Conservation (phyloP, 164 flowering plant species). For the Paratinospora sagittata region DNA sequence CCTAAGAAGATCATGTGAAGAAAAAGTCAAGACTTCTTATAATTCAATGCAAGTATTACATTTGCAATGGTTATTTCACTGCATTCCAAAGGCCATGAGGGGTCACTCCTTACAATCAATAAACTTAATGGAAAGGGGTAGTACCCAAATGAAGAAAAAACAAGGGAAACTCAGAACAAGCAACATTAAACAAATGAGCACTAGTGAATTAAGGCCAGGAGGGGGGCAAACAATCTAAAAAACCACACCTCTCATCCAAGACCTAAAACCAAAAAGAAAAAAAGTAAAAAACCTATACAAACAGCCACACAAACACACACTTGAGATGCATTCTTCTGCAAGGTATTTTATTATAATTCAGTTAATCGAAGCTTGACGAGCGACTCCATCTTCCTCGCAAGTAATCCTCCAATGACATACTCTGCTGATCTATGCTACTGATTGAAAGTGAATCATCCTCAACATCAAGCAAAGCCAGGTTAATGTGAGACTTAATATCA, state of each 20-base stretch:
- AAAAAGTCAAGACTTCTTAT: too few species aligned
- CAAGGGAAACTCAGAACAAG: background rate
- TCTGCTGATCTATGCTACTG: constrained; percentile 61
- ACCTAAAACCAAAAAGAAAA: constrained; percentile 17
- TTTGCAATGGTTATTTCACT: background rate
- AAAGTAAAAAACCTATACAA: constrained; percentile 9
- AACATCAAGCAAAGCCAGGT: constrained; percentile 76
- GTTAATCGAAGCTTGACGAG: constrained; percentile 70
- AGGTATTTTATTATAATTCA: constrained; percentile 8
- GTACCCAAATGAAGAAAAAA: background rate
- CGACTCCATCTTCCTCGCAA: constrained; percentile 85
- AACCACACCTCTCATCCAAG: constrained; percentile 63
- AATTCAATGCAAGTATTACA: too few species aligned
- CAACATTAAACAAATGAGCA: constrained; percentile 10
- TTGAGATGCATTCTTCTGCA: background rate
- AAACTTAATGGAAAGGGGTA: background rate
- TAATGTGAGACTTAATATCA: constrained; percentile 66
- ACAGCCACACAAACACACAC: constrained; percentile 10
- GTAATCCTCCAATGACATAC: constrained; percentile 71
- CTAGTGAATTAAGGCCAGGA: constrained; percentile 30
- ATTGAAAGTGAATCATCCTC: constrained; percentile 69
- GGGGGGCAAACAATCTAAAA: constrained; percentile 46
- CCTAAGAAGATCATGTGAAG: too few species aligned
- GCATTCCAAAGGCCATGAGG: background rate
- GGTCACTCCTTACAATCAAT: background rate